Conservation (phyloP, 108 stramenopile genomes). For the Asterionellopsis glacialis region DNA sequence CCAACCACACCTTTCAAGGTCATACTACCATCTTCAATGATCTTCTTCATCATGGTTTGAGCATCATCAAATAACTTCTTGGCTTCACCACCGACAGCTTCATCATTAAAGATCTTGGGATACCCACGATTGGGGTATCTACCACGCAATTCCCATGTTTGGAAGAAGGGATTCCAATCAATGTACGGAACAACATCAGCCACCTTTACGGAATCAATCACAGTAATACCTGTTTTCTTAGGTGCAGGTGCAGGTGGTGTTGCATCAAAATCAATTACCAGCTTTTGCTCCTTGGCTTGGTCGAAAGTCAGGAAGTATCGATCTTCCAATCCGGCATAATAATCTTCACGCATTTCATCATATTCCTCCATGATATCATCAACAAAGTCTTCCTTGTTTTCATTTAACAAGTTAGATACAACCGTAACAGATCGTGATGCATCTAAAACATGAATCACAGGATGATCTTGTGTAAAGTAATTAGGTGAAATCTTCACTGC, state of each 20-base stretch:
- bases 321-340: slow-evolving; percentile 98
- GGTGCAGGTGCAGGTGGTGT: slow-evolving; percentile 84
- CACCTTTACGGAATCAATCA: slow-evolving; percentile 72
- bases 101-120: slow-evolving; percentile 99
- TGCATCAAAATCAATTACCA: slow-evolving; percentile 87
- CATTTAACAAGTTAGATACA: slow-evolving; percentile 83
- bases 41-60: slow-evolving; percentile 90
- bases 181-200: slow-evolving; percentile 95
- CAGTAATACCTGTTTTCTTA: slow-evolving; percentile 71
- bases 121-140: slow-evolving; percentile 99
- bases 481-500: slow-evolving; percentile 98
- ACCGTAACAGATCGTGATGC: slow-evolving; percentile 97
- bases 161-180: slow-evolving; percentile 99
- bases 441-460: slow-evolving; percentile 98
- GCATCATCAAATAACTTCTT: slow-evolving; percentile 98
- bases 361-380: slow-evolving; percentile 93
- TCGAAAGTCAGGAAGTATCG: slow-evolving; percentile 90
- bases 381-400: slow-evolving; percentile 91
- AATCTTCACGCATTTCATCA: slow-evolving; percentile 93
- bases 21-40: slow-evolving; percentile 85
- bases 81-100: slow-evolving; percentile 93
- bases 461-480: slow-evolving; percentile 87
- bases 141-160: slow-evolving; percentile 99
- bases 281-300: slow-evolving; percentile 77
- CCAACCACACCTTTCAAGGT: slow-evolving; percentile 91